Conservation (phyloP, 495 filamentous ascomycete genomes). For the Tuber brumale region DNA sequence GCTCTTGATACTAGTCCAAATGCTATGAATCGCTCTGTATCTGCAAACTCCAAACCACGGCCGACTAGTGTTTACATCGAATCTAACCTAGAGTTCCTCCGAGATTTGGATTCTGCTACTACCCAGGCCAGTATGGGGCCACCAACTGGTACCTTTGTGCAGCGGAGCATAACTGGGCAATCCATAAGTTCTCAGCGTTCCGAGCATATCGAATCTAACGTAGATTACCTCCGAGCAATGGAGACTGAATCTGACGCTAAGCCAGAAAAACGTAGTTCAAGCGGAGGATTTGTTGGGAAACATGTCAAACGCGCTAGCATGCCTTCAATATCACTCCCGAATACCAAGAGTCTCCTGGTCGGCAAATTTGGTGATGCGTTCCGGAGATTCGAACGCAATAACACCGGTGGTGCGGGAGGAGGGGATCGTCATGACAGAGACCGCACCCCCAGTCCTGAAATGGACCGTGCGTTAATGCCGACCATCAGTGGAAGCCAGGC, state of each 20-base stretch:
- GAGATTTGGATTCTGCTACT: conserved; percentile 46
- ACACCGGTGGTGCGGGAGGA: conserved; percentile 44
- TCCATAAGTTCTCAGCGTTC: conserved; percentile 49
- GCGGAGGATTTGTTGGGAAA: conserved; percentile 49
- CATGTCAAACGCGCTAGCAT: conserved; percentile 78
- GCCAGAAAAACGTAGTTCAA: conserved; percentile 62
- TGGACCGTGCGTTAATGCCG: conserved; percentile 47
- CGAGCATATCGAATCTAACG: conserved; percentile 64
- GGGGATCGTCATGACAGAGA: conserved; percentile 33
- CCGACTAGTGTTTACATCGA: conserved; percentile 73
- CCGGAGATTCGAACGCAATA: conserved; percentile 74
- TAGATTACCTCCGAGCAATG: conserved; percentile 78
- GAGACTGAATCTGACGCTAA: conserved; percentile 62
- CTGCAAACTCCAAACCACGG: conserved; percentile 57
- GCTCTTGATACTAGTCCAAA: conserved; percentile 56
- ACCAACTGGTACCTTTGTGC: conserved; percentile 24
- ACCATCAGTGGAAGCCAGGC: conserved; percentile 72
- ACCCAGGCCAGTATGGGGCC: conserved; percentile 29
- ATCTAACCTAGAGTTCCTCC: conserved; percentile 68
- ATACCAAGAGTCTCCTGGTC: conserved; percentile 70
- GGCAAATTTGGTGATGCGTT: conserved; percentile 95
- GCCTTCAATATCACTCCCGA: conserved; percentile 59
- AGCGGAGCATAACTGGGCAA: conserved; percentile 34
- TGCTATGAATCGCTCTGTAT: conserved; percentile 54
- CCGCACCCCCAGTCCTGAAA: conserved; percentile 47